A percentile compares a stretch with the other conserved stretches of the same genome.
These are phyloP conservation scores for Cardamine chenopodiifolia DNA, from an alignment of 345 rosid species.

Conservation along the genomic window DNA sequence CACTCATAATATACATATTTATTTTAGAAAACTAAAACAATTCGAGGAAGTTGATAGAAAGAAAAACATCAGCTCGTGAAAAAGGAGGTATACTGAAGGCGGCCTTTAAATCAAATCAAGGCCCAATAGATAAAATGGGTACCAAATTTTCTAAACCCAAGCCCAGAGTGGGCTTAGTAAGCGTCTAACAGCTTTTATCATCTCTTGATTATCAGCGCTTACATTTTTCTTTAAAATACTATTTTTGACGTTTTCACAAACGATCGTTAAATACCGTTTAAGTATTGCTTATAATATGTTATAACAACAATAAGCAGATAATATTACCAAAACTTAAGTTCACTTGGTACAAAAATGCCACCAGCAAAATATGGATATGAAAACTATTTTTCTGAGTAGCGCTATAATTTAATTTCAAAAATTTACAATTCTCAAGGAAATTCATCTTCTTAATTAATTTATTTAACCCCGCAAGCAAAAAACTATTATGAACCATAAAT, in stretches of 20 bases:
- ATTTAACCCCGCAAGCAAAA: slow-evolving; percentile 39
- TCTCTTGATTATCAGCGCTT: background rate
- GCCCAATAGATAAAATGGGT: slow-evolving; percentile 2
- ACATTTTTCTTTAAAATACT: background rate
- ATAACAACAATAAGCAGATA: background rate
- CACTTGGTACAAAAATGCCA: background rate
- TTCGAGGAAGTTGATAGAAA: background rate
- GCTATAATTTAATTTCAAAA: background rate
- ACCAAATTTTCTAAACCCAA: background rate
- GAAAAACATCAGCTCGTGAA: background rate
- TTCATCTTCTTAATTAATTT: slow-evolving; percentile 30
- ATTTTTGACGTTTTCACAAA: background rate
- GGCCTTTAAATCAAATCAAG: background rate
- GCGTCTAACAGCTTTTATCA: background rate
- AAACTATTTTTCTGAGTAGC: slow-evolving; percentile 1
- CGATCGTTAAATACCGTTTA: background rate
- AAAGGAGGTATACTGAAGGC: background rate
- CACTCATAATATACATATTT: too few relatives aligned
- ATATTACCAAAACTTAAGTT: background rate
- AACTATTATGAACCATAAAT: slow-evolving; percentile 43
- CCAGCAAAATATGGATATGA: background rate
- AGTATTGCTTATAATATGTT: background rate
- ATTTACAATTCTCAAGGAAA: slow-evolving; percentile 6
- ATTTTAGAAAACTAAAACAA: background rate
- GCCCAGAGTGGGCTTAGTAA: background rate